Conservation (phyloP, 148 eudicot genomes). For the Nepenthes gracilis region DNA sequence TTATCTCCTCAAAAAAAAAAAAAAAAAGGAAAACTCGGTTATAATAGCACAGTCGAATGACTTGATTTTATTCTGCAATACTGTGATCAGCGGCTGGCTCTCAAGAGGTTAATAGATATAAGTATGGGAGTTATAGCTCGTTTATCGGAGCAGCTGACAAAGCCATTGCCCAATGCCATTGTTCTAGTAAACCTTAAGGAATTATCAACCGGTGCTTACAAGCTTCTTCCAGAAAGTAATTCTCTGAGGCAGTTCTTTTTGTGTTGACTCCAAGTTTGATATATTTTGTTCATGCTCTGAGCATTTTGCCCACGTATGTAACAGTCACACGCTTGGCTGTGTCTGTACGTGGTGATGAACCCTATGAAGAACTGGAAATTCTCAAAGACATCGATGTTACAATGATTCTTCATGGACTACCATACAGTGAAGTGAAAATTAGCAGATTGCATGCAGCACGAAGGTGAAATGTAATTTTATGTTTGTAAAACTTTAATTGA, state of each 20-base stretch:
- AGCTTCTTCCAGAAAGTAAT: conserved; percentile 89
- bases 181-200: conserved; percentile 77
- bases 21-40: too few relatives aligned
- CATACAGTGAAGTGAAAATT: conserved; percentile 54
- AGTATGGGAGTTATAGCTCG: conserved; percentile 94
- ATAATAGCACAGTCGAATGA: too few relatives aligned
- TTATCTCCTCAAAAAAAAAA: too few relatives aligned
- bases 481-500: too few relatives aligned
- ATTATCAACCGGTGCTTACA: conserved; percentile 67
- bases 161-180: conserved; percentile 87
- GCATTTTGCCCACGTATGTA: conserved; percentile 1
- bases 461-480: conserved; percentile 30
- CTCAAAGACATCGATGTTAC: conserved; percentile 62
- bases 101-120: conserved; percentile 78
- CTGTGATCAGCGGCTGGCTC: conserved; percentile 69
- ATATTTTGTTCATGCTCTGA: background rate
- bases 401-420: conserved; percentile 57
- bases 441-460: conserved; percentile 92
- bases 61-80: conserved; percentile 11
- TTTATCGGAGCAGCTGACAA: conserved; percentile 82
- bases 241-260: conserved; percentile 1
- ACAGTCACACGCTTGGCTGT: conserved; percentile 89
- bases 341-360: conserved; percentile 88
- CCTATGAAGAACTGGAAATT: conserved; percentile 54
- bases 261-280: too few relatives aligned